These are phyloP conservation scores for Mallotus japonicus DNA, from an alignment of 441 rosid genomes.

Conservation along the genomic window DNA sequence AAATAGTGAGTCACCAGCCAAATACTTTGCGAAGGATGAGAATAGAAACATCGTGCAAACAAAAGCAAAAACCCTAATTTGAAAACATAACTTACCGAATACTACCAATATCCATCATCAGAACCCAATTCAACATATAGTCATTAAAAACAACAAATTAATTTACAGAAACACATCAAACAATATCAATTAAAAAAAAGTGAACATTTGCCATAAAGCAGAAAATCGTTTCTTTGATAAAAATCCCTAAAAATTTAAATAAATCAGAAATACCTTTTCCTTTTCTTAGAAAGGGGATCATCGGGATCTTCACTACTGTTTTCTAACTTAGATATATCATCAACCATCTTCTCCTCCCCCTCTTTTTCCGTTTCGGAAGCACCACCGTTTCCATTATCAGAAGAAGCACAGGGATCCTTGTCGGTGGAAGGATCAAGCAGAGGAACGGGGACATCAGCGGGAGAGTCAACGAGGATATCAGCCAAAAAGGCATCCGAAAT, in stretches of 20 bases:
- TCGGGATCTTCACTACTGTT: constrained; percentile 28
- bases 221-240: too few relatives aligned
- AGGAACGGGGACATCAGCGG: constrained; percentile 27
- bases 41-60: too few relatives aligned
- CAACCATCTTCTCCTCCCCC: constrained; percentile 18
- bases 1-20: too few relatives aligned
- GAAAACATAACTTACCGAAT: too few relatives aligned
- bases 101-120: not conserved
- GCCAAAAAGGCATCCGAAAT: constrained; percentile 35
- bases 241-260: not conserved
- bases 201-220: too few relatives aligned
- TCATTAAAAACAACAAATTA: not conserved
- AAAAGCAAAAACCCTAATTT: too few relatives aligned
- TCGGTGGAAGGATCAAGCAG: constrained; percentile 16
- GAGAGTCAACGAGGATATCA: constrained; percentile 53
- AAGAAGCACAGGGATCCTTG: constrained; percentile 26
- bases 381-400: constrained; percentile 32
- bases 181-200: too few relatives aligned
- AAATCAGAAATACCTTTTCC: constrained; percentile 52
- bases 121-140: not conserved
- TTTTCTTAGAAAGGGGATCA: constrained; percentile 58
- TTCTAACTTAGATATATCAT: constrained; percentile 18
- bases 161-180: too few relatives aligned
- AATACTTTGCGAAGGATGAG: too few relatives aligned
- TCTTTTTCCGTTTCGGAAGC: constrained; percentile 9